Percentiles rank a stretch among this genome's conserved stretches.
phyloP scores from a whole-genome alignment of 176 grass and related monocot species.

The Oryza brachyantha region DNA sequence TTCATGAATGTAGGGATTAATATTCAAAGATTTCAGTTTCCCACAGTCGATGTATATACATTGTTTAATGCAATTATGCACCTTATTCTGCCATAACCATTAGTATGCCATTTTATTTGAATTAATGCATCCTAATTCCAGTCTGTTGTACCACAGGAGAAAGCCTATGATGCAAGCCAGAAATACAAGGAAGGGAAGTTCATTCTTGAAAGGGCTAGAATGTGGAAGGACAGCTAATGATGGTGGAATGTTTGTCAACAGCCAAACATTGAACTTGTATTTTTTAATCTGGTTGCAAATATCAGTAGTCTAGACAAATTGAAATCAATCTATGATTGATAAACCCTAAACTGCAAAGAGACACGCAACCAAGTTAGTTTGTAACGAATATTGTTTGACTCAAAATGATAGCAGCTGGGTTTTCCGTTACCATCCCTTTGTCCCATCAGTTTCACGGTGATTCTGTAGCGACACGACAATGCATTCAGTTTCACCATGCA shows the following conservation, averaged over 20 bases:
- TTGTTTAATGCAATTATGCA: neutral
- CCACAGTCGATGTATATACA: neutral
- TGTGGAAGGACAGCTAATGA: constrained; percentile 50
- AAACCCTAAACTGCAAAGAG: neutral
- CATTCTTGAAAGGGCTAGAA: constrained; percentile 63
- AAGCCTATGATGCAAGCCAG: constrained; percentile 59
- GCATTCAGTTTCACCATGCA: no score
- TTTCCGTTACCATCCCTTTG: neutral
- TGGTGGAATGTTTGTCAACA: neutral
- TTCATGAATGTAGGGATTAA: neutral
- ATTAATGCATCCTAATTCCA: neutral
- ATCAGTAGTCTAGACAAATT: neutral
- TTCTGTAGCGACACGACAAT: no score
- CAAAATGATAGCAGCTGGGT: neutral
- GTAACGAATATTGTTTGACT: neutral
- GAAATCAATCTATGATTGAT: neutral
- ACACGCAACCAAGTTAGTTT: neutral
- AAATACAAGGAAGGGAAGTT: constrained; percentile 82
- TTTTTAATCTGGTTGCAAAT: neutral
- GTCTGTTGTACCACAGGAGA: constrained; percentile 47
- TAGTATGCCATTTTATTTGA: neutral
- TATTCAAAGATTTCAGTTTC: neutral
- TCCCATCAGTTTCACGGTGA: neutral
- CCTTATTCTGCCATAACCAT: neutral
- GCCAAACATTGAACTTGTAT: neutral